phyloP scores from a whole-genome alignment of 2,329 filamentous ascomycete species.

The Diaporthe batatas region DNA sequence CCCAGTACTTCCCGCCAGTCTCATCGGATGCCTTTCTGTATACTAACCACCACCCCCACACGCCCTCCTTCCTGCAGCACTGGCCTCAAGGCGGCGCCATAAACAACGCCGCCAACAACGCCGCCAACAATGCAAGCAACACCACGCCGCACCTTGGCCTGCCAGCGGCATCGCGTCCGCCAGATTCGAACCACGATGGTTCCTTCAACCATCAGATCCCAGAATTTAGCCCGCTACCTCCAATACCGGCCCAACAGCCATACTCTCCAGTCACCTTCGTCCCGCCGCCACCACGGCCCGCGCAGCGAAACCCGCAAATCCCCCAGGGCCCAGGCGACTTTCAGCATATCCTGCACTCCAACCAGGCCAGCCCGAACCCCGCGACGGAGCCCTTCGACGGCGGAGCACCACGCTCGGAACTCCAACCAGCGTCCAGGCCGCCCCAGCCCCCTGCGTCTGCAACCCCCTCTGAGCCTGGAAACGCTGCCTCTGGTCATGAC shows the following conservation, averaged over 20 bases:
- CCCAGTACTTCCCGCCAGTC: constrained; percentile 33
- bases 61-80: constrained; percentile 12
- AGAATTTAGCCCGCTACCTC: constrained; percentile 26
- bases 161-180: constrained; percentile 16
- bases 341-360: constrained; percentile 34
- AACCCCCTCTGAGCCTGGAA: background rate
- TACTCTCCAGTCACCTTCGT: constrained; percentile 28
- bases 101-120: background rate
- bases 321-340: constrained; percentile 35
- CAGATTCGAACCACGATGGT: constrained; percentile 16
- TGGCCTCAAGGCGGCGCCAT: constrained; percentile 11
- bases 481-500: constrained; percentile 15
- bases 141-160: constrained; percentile 17
- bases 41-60: constrained; percentile 28
- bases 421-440: background rate
- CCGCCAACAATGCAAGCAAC: background rate
- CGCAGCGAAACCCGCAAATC: constrained; percentile 18
- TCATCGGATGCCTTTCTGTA: constrained; percentile 33
- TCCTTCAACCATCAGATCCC: constrained; percentile 32
- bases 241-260: constrained; percentile 26
- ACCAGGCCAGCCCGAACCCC: constrained; percentile 17
- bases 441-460: background rate
- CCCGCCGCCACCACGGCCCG: constrained; percentile 8
- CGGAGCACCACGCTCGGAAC: background rate
- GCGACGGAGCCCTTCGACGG: background rate